Base-by-base conservation (phyloP, 208 protist genomes). In the Leishmania turanica region DNA sequence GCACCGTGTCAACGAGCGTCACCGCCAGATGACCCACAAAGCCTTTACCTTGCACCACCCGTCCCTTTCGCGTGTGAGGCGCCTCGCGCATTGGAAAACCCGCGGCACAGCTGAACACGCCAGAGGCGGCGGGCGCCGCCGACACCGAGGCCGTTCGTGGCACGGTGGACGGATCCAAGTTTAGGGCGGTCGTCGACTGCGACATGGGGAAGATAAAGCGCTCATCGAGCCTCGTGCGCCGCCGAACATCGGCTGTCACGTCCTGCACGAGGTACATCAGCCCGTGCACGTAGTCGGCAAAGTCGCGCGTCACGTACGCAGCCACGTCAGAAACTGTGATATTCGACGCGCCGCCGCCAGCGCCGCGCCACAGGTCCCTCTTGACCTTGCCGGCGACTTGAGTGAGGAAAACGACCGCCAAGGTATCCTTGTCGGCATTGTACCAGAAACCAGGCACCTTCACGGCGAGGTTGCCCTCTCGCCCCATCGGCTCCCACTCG, bases 401-500 rank as follows among this genome's bases (percentile, higher is more conserved):
- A 4, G 90, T 89, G 54, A 92, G 19, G 79, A 91, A 95, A 7
- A 89, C 3, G 2, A 95, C 86, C 54, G 83, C 89, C 51, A 97
- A 87, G 58, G 89, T 93, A 31, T 92, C 87, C 80, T 93, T 93
- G 42, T 75, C 75, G 3, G 87, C 71, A 58, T 96, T 87, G 68
- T 94, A 95, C 56, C 78, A 81, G 60, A 96, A 78, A 42, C 80
- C 73, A 0, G 93, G 92, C 15, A 95, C 75, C 56, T 90, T 88
- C 15, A 92, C 85, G 31, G 51, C 27, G 0, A 96, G 51, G 77
- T 94, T 95, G 45, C 91, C 95, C 40, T 91, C 84, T 3, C 95
- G 91, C 51, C 60, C 47, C 27, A 95, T 58, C 45, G 92, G 95
- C 81, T 97, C 95, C 71, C 92, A 91, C 78, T 96, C 90, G 40